Conservation (phyloP, 371 early-diverging fungal species). For the Saksenaea vasiformis region DNA sequence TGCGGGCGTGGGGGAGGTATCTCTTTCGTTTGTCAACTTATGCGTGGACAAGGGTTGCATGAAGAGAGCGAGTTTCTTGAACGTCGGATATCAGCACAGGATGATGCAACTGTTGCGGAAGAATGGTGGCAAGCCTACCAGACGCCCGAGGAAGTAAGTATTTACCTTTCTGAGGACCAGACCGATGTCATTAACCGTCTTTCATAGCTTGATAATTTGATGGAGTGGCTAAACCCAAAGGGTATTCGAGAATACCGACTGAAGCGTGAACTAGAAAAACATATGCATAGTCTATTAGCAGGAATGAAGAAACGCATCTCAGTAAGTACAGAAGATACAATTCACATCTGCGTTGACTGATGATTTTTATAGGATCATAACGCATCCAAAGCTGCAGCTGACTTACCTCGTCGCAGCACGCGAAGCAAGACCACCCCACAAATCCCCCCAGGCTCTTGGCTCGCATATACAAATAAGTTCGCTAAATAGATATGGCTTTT, state of each 20-base stretch:
- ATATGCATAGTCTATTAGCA: constrained; percentile 37
- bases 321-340: constrained; percentile 5
- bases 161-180: not conserved
- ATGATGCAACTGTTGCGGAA: not conserved
- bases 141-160: constrained; percentile 58
- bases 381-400: constrained; percentile 26
- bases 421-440: constrained; percentile 42
- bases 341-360: not conserved
- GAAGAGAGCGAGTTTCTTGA: constrained; percentile 30
- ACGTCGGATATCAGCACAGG: constrained; percentile 14
- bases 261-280: constrained; percentile 53
- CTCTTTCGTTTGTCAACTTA: constrained; percentile 30
- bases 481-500: constrained; percentile 21
- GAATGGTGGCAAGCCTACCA: constrained; percentile 69
- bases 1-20: constrained; percentile 51
- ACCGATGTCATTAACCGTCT: not conserved
- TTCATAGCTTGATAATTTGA: constrained; percentile 59
- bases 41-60: constrained; percentile 31
- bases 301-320: constrained; percentile 51
- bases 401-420: constrained; percentile 49
- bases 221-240: constrained; percentile 76
- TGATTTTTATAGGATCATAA: constrained; percentile 36
- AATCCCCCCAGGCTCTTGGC: constrained; percentile 39
- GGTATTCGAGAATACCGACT: constrained; percentile 73
- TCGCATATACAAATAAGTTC: constrained; percentile 42